Evolutionary conservation across 176 grass and related monocot genomes (phyloP).

Genomic region (Echinochloa phyllopogon): DNA sequence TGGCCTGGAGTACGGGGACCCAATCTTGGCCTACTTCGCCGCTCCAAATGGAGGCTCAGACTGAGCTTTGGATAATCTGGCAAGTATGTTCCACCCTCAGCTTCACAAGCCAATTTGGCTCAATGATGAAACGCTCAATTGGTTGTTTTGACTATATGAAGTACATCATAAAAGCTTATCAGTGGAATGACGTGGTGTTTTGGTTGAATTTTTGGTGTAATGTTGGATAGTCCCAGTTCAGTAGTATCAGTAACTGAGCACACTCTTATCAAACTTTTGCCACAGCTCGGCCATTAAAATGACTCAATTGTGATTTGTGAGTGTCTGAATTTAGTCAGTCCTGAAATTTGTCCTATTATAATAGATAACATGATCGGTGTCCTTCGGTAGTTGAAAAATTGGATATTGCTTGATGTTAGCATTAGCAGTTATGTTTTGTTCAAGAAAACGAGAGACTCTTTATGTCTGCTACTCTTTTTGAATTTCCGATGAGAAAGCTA

Average conservation of each 20-base stretch:
- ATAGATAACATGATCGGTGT: not conserved
- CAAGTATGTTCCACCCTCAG: not conserved
- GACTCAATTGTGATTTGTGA: too few species aligned
- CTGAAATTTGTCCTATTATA: not conserved
- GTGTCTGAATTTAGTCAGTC: not conserved
- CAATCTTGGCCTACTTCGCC: not conserved
- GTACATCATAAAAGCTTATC: too few species aligned
- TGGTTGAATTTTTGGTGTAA: too few species aligned
- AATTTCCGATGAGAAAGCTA: not conserved
- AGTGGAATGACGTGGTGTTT: too few species aligned
- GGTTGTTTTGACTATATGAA: not conserved
- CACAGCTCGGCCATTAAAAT: too few species aligned
- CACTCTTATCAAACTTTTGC: too few species aligned
- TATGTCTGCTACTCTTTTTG: not conserved
- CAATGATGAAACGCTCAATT: not conserved
- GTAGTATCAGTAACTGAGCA: too few species aligned
- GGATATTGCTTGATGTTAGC: not conserved
- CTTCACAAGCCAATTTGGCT: not conserved
- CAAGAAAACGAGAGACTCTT: not conserved
- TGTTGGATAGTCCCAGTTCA: too few species aligned
- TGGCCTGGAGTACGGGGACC: constrained; percentile 21
- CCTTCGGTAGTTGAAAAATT: not conserved
- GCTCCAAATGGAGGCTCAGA: not conserved
- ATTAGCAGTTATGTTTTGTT: too few species aligned
- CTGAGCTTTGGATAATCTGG: not conserved